Conservation (phyloP, 2,329 filamentous ascomycete species). For the Calonectria honghensis region DNA sequence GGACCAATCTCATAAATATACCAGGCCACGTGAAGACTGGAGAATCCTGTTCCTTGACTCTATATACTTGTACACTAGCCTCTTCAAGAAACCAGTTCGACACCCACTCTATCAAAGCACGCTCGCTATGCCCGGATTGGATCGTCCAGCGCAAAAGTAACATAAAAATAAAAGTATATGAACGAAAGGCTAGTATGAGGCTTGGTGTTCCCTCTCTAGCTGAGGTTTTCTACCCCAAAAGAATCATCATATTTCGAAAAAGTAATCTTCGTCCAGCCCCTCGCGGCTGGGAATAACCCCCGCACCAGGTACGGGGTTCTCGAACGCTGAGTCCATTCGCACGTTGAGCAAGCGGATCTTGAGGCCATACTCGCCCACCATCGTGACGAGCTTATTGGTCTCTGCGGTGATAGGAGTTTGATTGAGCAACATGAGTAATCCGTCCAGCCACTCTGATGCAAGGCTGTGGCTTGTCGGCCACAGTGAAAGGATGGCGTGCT, state of each 20-base stretch:
- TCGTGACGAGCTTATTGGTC: conserved; percentile 89
- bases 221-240: conserved; percentile 13
- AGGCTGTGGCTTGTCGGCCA: conserved; percentile 87
- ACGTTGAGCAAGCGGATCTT: conserved; percentile 96
- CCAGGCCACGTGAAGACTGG: not conserved
- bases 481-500: conserved; percentile 87
- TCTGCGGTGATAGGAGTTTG: conserved; percentile 98
- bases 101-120: conserved; percentile 32
- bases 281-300: conserved; percentile 88
- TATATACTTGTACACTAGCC: conserved; percentile 9
- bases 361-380: conserved; percentile 92
- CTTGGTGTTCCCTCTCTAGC: conserved; percentile 15
- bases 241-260: conserved; percentile 80
- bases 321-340: conserved; percentile 85
- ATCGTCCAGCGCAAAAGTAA: conserved; percentile 37
- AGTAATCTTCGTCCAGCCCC: conserved; percentile 94
- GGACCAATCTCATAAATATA: not conserved
- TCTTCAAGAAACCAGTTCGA: conserved; percentile 20
- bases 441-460: conserved; percentile 97
- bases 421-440: conserved; percentile 93
- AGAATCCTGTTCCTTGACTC: conserved; percentile 4
- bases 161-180: conserved; percentile 41
- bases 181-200: conserved; percentile 42
- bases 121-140: conserved; percentile 39
- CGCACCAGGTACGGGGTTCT: conserved; percentile 79